A percentile compares a stretch with the other conserved stretches of the same genome.
phyloP scores from a whole-genome alignment of 2,329 filamentous ascomycete genomes.

The Metarhizium rileyi region DNA sequence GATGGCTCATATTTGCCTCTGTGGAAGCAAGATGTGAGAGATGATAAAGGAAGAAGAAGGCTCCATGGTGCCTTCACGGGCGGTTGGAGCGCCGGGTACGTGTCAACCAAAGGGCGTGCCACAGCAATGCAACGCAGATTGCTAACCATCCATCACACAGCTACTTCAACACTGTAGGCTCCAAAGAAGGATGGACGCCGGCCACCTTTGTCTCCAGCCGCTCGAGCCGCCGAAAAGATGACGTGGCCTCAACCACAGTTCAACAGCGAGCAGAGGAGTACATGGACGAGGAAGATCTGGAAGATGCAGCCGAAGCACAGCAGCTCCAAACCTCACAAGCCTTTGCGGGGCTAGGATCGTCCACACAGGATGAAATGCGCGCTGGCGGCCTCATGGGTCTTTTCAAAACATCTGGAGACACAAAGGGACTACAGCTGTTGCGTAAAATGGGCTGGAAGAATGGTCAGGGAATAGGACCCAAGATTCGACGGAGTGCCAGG shows the following conservation, averaged over 20 bases:
- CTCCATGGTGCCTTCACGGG: constrained; percentile 95
- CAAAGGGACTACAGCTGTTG: constrained; percentile 76
- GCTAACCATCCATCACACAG: constrained; percentile 31
- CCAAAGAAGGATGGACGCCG: constrained; percentile 95
- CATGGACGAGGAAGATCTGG: constrained; percentile 96
- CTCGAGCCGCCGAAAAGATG: constrained; percentile 62
- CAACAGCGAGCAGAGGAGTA: constrained; percentile 76
- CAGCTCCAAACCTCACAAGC: constrained; percentile 61
- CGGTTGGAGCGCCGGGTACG: constrained; percentile 90
- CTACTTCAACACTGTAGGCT: constrained; percentile 97
- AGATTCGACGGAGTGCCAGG: constrained; percentile 63
- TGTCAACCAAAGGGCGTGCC: constrained; percentile 6
- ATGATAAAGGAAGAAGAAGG: constrained; percentile 82
- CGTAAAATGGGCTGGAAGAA: constrained; percentile 94
- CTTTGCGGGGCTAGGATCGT: constrained; percentile 68
- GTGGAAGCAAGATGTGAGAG: constrained; percentile 98
- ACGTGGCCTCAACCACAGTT: constrained; percentile 27
- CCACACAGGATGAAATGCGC: constrained; percentile 41
- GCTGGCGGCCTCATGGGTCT: constrained; percentile 57
- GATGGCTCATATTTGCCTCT: constrained; percentile 87
- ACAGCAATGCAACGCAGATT: not conserved
- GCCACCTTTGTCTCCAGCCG: constrained; percentile 88
- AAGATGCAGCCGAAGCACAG: constrained; percentile 71
- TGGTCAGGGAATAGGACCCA: constrained; percentile 86
- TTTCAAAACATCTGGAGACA: constrained; percentile 64